Conservation (phyloP, 1,284 basidiomycete species). For the Ganoderma lucidum region DNA sequence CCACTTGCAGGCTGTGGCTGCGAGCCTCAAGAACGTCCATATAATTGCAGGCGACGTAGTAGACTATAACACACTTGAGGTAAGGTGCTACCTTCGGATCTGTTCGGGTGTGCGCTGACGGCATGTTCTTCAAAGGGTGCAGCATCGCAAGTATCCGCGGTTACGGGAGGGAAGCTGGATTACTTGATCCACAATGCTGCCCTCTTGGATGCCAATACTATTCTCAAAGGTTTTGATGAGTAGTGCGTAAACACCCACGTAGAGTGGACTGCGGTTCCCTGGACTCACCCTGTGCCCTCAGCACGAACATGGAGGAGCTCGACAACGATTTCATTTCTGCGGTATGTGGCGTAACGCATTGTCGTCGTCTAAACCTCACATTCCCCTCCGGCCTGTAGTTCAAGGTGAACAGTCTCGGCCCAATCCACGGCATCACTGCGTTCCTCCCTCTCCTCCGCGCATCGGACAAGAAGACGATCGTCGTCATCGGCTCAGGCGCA, state of each 20-base stretch:
- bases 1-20: constrained; percentile 31
- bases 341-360: not conserved
- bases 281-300: not conserved
- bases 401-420: constrained; percentile 48
- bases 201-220: not conserved
- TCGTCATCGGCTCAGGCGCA: too few relatives aligned
- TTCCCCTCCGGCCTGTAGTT: constrained; percentile 28
- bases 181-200: constrained; percentile 27
- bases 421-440: constrained; percentile 46
- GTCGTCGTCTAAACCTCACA: not conserved
- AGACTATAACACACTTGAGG: constrained; percentile 34
- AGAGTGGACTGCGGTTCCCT: too few relatives aligned
- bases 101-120: not conserved
- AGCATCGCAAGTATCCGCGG: constrained; percentile 5
- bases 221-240: constrained; percentile 16
- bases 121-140: constrained; percentile 6
- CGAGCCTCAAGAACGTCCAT: constrained; percentile 35
- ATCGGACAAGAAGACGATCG: not conserved
- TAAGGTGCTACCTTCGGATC: constrained; percentile 1
- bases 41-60: constrained; percentile 38
- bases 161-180: constrained; percentile 22
- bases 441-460: constrained; percentile 48
- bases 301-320: constrained; percentile 27
- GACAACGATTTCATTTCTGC: constrained; percentile 34
- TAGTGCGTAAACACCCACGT: constrained; percentile 13